These are phyloP conservation scores for Aquanectria penicillioides DNA, from an alignment of 2,329 filamentous ascomycete genomes.

Conservation along the genomic window DNA sequence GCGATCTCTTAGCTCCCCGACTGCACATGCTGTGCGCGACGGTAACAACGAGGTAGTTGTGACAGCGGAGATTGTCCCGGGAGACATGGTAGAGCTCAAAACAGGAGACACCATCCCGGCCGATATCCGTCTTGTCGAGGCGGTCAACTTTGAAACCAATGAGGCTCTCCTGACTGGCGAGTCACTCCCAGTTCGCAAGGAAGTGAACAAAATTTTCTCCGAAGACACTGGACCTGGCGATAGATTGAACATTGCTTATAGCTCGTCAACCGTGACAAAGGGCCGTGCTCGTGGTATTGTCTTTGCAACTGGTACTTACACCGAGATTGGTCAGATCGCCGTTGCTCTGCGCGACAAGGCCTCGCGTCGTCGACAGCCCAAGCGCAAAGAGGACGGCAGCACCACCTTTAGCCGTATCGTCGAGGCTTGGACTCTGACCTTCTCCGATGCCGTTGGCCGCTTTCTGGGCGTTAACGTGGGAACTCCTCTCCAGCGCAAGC, in stretches of 20 bases:
- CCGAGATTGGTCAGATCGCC: constrained; percentile 71
- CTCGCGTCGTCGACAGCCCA: constrained; percentile 47
- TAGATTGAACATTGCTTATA: constrained; percentile 70
- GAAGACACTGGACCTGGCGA: constrained; percentile 62
- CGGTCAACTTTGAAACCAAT: constrained; percentile 75
- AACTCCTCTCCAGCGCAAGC: constrained; percentile 74
- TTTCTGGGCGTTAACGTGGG: constrained; percentile 76
- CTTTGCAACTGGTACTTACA: constrained; percentile 69
- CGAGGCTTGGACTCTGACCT: constrained; percentile 51
- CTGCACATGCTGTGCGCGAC: constrained; percentile 54
- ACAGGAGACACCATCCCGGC: constrained; percentile 71
- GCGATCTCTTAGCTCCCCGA: constrained; percentile 55
- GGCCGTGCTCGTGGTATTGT: constrained; percentile 69
- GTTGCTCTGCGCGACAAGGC: constrained; percentile 53
- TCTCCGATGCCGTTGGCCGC: constrained; percentile 65
- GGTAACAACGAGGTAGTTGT: constrained; percentile 51
- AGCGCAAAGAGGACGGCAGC: constrained; percentile 57
- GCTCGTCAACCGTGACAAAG: constrained; percentile 70
- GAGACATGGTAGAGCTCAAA: constrained; percentile 65
- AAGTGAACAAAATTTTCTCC: constrained; percentile 54
- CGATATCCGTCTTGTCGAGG: constrained; percentile 65
- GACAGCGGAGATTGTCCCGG: constrained; percentile 61
- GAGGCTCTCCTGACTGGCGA: constrained; percentile 73
- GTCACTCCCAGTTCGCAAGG: constrained; percentile 68
- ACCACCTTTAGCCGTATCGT: constrained; percentile 45